Conservation (phyloP, 805 yeast species). For the Helenozyma rhizophorensis region DNA sequence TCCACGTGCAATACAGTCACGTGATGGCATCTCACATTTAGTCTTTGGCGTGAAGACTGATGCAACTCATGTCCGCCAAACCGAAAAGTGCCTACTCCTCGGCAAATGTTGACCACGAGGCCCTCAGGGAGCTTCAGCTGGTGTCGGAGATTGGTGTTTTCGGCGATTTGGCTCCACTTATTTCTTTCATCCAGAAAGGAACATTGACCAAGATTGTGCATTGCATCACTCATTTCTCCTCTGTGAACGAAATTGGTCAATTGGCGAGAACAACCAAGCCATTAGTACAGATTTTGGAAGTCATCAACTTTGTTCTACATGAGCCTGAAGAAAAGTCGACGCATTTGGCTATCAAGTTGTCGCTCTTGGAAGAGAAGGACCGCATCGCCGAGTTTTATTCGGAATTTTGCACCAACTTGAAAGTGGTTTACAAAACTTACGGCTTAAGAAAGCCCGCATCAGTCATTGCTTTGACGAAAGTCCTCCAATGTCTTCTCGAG, state of each 20-base stretch:
- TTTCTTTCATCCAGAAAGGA: slow-evolving; percentile 23
- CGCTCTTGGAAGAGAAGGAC: slow-evolving; percentile 17
- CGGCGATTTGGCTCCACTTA: slow-evolving; percentile 16
- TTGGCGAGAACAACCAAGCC: slow-evolving; percentile 39
- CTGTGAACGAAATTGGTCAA: slow-evolving; percentile 48
- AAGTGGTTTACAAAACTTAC: slow-evolving; percentile 65
- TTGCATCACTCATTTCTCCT: slow-evolving; percentile 40
- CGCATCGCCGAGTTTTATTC: slow-evolving; percentile 38
- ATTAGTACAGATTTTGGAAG: slow-evolving; percentile 30
- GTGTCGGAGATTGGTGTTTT: slow-evolving; percentile 10
- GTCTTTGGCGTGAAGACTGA: too few species aligned
- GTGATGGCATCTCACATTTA: too few species aligned
- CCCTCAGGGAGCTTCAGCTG: slow-evolving; percentile 8
- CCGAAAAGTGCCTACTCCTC: slow-evolving; percentile 2
- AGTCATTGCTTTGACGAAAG: slow-evolving; percentile 57
- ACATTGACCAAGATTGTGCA: slow-evolving; percentile 31
- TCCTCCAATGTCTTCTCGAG: slow-evolving; percentile 49
- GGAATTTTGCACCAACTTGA: slow-evolving; percentile 49
- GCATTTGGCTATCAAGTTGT: slow-evolving; percentile 9
- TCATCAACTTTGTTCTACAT: slow-evolving; percentile 15
- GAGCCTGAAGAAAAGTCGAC: slow-evolving; percentile 12
- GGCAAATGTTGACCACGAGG: slow-evolving; percentile 12
- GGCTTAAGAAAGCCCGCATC: slow-evolving; percentile 52
- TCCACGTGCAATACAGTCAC: too few species aligned
- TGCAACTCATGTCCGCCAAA: slow-evolving; percentile 1